Percentiles rank a stretch among this genome's conserved stretches.
phyloP scores from a whole-genome alignment of 2,329 filamentous ascomycete species.

The Cercospora nicotianae region DNA sequence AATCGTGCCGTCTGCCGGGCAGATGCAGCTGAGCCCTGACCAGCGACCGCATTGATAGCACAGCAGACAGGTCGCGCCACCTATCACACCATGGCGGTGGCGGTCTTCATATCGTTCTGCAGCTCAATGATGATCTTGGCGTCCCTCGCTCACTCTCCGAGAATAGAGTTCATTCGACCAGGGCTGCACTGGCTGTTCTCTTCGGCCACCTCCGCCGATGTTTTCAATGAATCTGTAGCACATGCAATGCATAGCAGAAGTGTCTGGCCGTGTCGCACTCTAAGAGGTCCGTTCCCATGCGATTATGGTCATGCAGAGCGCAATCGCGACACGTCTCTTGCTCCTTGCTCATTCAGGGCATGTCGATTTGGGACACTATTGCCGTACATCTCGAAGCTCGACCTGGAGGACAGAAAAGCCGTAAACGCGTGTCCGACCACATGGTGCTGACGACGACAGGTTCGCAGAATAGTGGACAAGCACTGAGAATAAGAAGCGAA shows the following conservation, averaged over 20 bases:
- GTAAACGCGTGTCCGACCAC: not conserved
- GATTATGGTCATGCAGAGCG: not conserved
- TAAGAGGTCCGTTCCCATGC: not conserved
- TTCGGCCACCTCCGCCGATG: not conserved
- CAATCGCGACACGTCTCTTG: not conserved
- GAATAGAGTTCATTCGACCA: not conserved
- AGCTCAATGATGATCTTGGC: not conserved
- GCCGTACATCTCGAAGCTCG: not conserved
- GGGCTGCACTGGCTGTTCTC: not conserved
- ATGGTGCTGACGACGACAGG: not conserved
- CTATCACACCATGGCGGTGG: not conserved
- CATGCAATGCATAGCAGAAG: not conserved
- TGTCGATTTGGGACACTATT: not conserved
- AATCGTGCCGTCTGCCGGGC: not conserved
- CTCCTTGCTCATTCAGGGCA: not conserved
- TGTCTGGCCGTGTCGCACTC: not conserved
- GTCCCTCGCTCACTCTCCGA: not conserved
- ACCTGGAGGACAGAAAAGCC: not conserved
- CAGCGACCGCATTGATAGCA: not conserved
- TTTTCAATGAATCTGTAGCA: not conserved
- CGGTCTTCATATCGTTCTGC: not conserved
- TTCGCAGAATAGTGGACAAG: not conserved
- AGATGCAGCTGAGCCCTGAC: not conserved
- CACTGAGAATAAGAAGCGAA: not conserved
- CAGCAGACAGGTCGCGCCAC: not conserved